Evolutionary conservation across 495 filamentous ascomycete genomes (phyloP), one percentile per base, ranked within the genome.

Genomic region (Penicillium dipodomyicola): DNA sequence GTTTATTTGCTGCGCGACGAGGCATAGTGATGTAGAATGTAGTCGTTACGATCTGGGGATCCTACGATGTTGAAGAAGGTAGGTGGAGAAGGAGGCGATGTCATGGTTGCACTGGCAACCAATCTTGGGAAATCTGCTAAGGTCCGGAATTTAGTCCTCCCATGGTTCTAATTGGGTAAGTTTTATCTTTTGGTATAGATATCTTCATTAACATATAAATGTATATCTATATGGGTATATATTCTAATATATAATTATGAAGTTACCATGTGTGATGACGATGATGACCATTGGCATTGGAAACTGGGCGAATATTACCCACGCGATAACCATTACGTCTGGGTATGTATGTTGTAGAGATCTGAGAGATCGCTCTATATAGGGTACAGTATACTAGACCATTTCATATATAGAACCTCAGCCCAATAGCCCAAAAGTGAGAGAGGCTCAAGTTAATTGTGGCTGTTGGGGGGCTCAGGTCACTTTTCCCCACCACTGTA

Each of bases 1-100:
- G 70, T 56, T 70, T 66, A 62, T 80, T 77, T 55, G 72, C 70
- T 65, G 84, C 82, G 67, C 87, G 85, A 56, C 86, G 85, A 48
- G 89, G 86, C 89, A 92, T 22, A 22, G 2, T 12, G 30, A 2
- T 32, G 19, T 20, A 14, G 25, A 39, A 9, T 39, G 23, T 40
- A 25, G 14, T 22, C n/a, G 14, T 32, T 42, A 39, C 37, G 46
- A 22, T 17, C 9, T 25, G 51, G 12, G 48, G 52, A 40, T 35
- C 29, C 22, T 15, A 27, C 33, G 12, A 43, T 7, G 11, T 46
- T 17, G 33, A 32, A 19, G 37, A 41, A 23, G 37, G 11, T 17
- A 5, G 17, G 27, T 43, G 48, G 58, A 19, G 45, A 39, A 30
- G 32, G 41, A 32, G 37, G 37, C 39, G 32, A 46, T 44, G 43